These are phyloP conservation scores for Trichoderma erinaceum DNA, from an alignment of 495 filamentous ascomycete species.

Conservation along the genomic window DNA sequence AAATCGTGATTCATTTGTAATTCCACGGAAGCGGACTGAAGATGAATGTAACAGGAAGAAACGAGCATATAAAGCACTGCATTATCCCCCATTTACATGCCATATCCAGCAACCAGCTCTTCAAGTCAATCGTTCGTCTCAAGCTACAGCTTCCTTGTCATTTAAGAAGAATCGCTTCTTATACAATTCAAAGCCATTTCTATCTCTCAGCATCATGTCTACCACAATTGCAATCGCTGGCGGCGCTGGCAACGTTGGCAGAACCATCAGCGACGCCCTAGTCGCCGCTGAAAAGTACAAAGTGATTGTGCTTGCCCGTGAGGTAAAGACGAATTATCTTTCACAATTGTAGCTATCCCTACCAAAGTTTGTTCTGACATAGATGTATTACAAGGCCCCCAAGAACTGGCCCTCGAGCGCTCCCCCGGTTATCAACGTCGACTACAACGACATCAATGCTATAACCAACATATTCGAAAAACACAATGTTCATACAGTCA, in stretches of 20 bases:
- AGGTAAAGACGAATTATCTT: background rate
- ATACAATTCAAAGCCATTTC: too few species aligned
- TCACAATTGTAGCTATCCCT: background rate
- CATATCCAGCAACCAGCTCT: too few species aligned
- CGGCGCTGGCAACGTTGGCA: constrained; percentile 43
- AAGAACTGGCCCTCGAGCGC: constrained; percentile 10
- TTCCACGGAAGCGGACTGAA: too few species aligned
- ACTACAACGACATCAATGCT: constrained; percentile 35
- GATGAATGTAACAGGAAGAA: too few species aligned
- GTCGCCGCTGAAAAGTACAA: constrained; percentile 22
- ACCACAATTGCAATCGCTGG: constrained; percentile 41
- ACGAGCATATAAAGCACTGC: too few species aligned
- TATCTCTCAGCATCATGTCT: too few species aligned
- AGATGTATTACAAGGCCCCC: background rate
- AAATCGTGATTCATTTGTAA: too few species aligned
- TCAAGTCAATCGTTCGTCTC: too few species aligned
- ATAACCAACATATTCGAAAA: constrained; percentile 33
- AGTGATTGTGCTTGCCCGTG: background rate
- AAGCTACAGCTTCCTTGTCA: too few species aligned
- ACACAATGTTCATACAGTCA: constrained; percentile 41
- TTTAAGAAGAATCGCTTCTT: too few species aligned
- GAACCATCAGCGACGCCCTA: constrained; percentile 40
- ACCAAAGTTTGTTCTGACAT: background rate
- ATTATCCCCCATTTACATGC: too few species aligned
- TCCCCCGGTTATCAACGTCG: constrained; percentile 24